phyloP scores from a whole-genome alignment of 2,329 filamentous ascomycete species.

The Amphichorda felina region DNA sequence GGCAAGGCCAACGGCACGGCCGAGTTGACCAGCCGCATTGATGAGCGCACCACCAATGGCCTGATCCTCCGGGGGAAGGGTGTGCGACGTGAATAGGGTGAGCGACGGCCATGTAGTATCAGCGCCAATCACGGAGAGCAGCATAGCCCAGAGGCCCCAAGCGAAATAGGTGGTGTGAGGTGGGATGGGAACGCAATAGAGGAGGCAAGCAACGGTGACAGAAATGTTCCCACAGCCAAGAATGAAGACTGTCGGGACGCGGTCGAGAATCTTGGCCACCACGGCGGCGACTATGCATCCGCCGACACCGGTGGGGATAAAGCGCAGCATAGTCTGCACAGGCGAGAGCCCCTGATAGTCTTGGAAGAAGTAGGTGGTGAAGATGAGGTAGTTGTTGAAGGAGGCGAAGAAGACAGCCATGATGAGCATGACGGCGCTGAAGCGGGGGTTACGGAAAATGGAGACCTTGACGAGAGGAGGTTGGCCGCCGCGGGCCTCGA shows the following conservation, averaged over 20 bases:
- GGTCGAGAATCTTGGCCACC: constrained; percentile 42
- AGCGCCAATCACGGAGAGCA: constrained; percentile 51
- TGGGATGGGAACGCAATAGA: constrained; percentile 54
- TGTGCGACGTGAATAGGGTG: constrained; percentile 52
- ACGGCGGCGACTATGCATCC: constrained; percentile 45
- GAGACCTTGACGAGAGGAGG: constrained; percentile 56
- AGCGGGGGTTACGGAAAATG: constrained; percentile 46
- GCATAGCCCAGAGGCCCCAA: constrained; percentile 54
- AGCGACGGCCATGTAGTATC: constrained; percentile 56
- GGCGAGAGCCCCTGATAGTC: constrained; percentile 49
- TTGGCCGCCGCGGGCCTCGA: constrained; percentile 16
- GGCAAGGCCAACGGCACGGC: constrained; percentile 53
- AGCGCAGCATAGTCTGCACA: constrained; percentile 57
- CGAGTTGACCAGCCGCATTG: constrained; percentile 54
- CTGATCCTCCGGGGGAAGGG: constrained; percentile 51
- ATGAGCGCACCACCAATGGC: constrained; percentile 57
- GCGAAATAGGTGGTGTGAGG: constrained; percentile 53
- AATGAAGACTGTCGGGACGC: constrained; percentile 45
- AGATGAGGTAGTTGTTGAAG: constrained; percentile 59
- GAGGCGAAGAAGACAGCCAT: constrained; percentile 55
- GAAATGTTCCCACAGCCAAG: constrained; percentile 44
- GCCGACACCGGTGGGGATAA: constrained; percentile 51
- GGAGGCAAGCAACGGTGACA: constrained; percentile 41
- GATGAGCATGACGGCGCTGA: constrained; percentile 51
- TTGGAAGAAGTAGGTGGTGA: constrained; percentile 60